These are phyloP conservation scores for Raphanus hybrid DNA, from an alignment of 441 rosid genomes.

Conservation along the genomic window DNA sequence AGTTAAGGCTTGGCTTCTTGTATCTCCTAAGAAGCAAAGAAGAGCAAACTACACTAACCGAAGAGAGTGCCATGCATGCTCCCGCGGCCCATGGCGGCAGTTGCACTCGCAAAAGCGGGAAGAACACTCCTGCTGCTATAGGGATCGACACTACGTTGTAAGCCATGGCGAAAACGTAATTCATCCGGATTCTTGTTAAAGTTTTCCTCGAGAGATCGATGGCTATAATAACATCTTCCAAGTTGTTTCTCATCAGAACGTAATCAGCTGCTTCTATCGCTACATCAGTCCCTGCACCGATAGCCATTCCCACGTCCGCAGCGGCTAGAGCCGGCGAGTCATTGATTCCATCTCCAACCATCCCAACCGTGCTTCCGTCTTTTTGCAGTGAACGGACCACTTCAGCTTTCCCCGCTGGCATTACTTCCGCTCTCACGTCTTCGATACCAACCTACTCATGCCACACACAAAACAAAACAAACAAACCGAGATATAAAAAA, in stretches of 20 bases:
- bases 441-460: conserved; percentile 70
- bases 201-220: conserved; percentile 93
- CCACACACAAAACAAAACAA: neutral
- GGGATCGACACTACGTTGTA: conserved; percentile 91
- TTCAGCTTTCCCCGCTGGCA: conserved; percentile 97
- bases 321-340: conserved; percentile 99
- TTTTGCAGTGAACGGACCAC: conserved; percentile 74
- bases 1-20: conserved; percentile 86
- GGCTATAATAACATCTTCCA: conserved; percentile 97
- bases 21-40: conserved; percentile 93
- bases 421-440: conserved; percentile 94
- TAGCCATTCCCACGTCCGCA: conserved; percentile 98
- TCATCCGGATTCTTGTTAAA: conserved; percentile 71
- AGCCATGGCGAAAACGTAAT: conserved; percentile 92
- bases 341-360: conserved; percentile 99
- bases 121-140: conserved; percentile 85
- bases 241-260: conserved; percentile 91
- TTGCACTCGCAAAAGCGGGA: conserved; percentile 62
- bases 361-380: conserved; percentile 86
- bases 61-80: conserved; percentile 98
- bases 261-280: conserved; percentile 99
- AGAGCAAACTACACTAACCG: conserved; percentile 98
- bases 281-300: conserved; percentile 98
- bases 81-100: conserved; percentile 99
- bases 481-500: neutral